Evolutionary conservation across 345 rosid species (phyloP), one percentile per base, ranked within the genome.

Genomic region (Limnanthes douglasii): DNA sequence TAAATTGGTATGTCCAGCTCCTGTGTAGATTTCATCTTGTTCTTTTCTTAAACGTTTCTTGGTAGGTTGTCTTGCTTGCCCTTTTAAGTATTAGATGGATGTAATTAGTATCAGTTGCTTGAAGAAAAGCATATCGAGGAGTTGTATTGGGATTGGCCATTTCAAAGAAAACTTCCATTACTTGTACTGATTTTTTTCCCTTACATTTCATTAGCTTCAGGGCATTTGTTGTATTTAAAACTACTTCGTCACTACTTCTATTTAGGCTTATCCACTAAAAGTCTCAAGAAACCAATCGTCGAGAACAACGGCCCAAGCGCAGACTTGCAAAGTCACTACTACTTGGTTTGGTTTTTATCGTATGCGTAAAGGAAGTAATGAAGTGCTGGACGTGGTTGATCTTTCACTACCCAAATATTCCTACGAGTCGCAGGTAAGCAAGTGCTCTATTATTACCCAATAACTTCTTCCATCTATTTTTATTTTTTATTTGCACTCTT

Each of bases 361-460:
- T 18, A 48, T 73, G 21, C 54, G 68, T 48, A 73, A 53, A 67
- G 64, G 66, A 54, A 71, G 60, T 34, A 45, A 60, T 25, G 53
- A 31, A 50, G 50, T 66, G 29, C 38, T 69, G 14, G 93, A 82
- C 39, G 50, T 59, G 1, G 55, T 62, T 56, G 70, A 71, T 21
- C 80, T 78, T 53, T 57, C 73, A 38, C 79, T 86, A 65, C 97
- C 97, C 41, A 65, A 37, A 34, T 86, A 64, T 65, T 63, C 76
- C 21, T 88, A 73, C 42, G 61, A 77, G 38, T 79, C 98, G 18
- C 92, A 84, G 94, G 94, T 88, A n/a, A n/a, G n/a, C n/a, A n/a
- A n/a, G n/a, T n/a, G n/a, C n/a, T n/a, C n/a, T n/a, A n/a, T n/a
- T n/a, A n/a, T n/a, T n/a, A n/a, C n/a, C n/a, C n/a, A n/a, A n/a